Evolutionary conservation across 129 eudicot species (phyloP).

Genomic region (Artemisia argyi): DNA sequence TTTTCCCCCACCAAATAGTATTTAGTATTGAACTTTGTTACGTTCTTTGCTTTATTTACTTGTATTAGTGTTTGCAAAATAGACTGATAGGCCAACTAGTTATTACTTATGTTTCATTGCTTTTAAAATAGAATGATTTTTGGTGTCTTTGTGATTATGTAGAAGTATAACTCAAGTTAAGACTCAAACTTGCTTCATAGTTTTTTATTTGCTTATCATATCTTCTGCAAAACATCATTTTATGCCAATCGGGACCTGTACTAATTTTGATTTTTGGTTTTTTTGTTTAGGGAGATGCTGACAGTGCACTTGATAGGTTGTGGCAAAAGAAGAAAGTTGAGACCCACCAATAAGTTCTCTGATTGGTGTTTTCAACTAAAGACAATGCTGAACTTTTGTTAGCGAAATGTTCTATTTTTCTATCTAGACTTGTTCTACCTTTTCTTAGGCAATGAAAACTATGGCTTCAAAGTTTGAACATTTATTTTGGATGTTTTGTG

Average conservation of each 20-base stretch:
- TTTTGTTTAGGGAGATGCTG: constrained; percentile 65
- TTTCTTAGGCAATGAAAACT: constrained; percentile 11
- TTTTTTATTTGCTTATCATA: too few relatives aligned
- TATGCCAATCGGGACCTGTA: not conserved
- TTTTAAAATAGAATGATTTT: too few relatives aligned
- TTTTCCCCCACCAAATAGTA: too few relatives aligned
- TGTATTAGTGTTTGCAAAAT: too few relatives aligned
- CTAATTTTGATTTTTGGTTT: not conserved
- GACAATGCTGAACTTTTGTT: constrained; percentile 18
- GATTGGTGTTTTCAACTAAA: not conserved
- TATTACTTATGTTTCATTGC: too few relatives aligned
- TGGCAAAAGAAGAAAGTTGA: constrained; percentile 79
- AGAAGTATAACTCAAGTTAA: too few relatives aligned
- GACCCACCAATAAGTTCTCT: constrained; percentile 34
- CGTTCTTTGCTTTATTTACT: too few relatives aligned
- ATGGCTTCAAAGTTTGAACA: constrained; percentile 10
- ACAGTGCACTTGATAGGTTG: constrained; percentile 75
- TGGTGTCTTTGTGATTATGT: too few relatives aligned
- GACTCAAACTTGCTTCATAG: too few relatives aligned
- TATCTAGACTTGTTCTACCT: constrained; percentile 14
- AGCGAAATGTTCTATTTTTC: not conserved
- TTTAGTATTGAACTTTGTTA: too few relatives aligned
- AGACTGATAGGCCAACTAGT: too few relatives aligned
- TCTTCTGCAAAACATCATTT: too few relatives aligned
- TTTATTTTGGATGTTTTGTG: constrained; percentile 11